Evolutionary conservation across 1,284 basidiomycete genomes (phyloP).

Genomic region (Fomitopsis betulina): DNA sequence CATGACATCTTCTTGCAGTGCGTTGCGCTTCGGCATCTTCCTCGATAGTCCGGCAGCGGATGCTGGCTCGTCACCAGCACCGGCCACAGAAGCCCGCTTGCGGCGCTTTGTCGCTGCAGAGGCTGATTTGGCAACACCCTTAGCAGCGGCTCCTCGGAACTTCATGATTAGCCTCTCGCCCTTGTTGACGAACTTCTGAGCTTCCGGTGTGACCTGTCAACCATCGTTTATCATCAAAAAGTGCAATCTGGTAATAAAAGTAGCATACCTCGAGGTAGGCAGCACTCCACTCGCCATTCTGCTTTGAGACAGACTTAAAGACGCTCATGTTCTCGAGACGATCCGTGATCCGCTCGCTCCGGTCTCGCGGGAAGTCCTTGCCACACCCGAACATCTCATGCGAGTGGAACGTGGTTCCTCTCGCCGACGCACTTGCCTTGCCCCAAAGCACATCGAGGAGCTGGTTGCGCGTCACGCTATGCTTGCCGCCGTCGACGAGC

Average conservation of each 20-base stretch:
- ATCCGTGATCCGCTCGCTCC: conserved; percentile 62
- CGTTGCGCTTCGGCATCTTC: background rate
- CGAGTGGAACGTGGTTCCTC: conserved; percentile 44
- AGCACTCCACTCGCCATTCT: conserved; percentile 25
- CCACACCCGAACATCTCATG: conserved; percentile 53
- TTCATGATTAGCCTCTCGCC: background rate
- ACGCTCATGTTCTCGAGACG: conserved; percentile 43
- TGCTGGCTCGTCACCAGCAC: background rate
- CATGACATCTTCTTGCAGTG: background rate
- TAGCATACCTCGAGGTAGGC: conserved; percentile 31
- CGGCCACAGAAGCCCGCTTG: background rate
- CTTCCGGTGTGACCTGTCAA: conserved; percentile 1
- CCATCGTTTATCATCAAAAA: too few species aligned
- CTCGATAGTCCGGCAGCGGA: background rate
- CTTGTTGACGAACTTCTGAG: background rate
- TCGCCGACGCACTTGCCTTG: conserved; percentile 45
- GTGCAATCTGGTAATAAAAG: too few species aligned
- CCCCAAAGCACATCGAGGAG: conserved; percentile 63
- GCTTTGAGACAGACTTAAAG: conserved; percentile 20
- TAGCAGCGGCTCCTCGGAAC: background rate
- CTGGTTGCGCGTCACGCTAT: conserved; percentile 38
- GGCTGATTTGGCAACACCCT: background rate
- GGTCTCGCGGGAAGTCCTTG: conserved; percentile 39
- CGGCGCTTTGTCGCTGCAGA: background rate
- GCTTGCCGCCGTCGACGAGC: background rate